Conservation (phyloP, 805 yeast genomes). For the Candida vartiovaarae region DNA sequence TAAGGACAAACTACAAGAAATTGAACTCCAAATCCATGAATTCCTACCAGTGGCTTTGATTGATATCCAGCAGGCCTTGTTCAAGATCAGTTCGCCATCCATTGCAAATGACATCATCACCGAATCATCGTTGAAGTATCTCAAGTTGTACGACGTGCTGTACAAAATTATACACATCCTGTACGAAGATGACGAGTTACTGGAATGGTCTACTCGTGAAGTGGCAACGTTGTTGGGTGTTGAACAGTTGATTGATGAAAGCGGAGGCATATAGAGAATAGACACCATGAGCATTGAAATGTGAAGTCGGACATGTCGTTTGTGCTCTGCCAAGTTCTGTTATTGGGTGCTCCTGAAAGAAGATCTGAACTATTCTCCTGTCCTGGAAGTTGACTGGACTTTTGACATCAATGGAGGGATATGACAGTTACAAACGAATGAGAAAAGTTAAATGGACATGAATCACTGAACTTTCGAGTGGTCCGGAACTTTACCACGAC, state of each 20-base stretch:
- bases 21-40: slow-evolving; percentile 39
- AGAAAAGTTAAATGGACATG: too few species aligned
- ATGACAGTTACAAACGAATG: too few species aligned
- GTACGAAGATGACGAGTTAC: slow-evolving; percentile 27
- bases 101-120: slow-evolving; percentile 49
- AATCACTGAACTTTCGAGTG: slow-evolving; percentile 18
- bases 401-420: too few species aligned
- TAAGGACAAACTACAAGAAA: slow-evolving; percentile 33
- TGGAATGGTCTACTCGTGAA: slow-evolving; percentile 51
- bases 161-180: slow-evolving; percentile 28
- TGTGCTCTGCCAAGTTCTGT: too few species aligned
- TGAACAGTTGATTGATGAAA: slow-evolving; percentile 28
- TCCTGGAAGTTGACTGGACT: too few species aligned
- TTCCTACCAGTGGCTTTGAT: slow-evolving; percentile 56
- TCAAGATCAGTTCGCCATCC: slow-evolving; percentile 57
- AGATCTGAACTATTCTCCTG: too few species aligned
- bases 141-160: slow-evolving; percentile 32
- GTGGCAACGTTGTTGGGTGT: slow-evolving; percentile 68
- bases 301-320: too few species aligned
- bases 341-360: too few species aligned
- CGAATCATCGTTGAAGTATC: slow-evolving; percentile 41
- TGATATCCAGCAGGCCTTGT: slow-evolving; percentile 49
- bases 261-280: too few species aligned
- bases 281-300: too few species aligned
- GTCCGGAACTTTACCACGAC: slow-evolving; percentile 71